These are phyloP conservation scores for Aspergillus baeticus DNA, from an alignment of 495 filamentous ascomycete species.

Conservation along the genomic window DNA sequence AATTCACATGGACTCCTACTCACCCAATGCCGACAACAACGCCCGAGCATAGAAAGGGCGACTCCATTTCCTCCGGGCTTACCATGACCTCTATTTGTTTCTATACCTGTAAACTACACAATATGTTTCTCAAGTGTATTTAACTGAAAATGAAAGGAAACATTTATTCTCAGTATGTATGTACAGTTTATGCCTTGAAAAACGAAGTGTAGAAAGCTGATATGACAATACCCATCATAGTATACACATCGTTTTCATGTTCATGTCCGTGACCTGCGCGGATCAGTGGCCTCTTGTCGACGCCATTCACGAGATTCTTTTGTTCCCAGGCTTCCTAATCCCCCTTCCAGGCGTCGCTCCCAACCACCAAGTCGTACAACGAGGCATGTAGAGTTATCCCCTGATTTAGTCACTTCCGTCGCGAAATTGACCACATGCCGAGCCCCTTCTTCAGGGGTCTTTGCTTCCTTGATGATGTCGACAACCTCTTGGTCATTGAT, in stretches of 20 bases:
- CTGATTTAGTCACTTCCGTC: constrained; percentile 76
- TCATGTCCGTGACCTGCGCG: constrained; percentile 65
- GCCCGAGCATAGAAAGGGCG: too few species aligned
- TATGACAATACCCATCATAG: neutral
- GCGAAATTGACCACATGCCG: constrained; percentile 79
- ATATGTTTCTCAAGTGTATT: too few species aligned
- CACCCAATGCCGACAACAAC: too few species aligned
- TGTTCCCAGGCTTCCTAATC: constrained; percentile 83
- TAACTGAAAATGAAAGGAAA: too few species aligned
- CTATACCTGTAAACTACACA: too few species aligned
- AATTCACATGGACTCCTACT: too few species aligned
- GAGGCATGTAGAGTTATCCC: constrained; percentile 94
- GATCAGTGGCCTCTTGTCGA: constrained; percentile 79
- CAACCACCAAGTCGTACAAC: constrained; percentile 91
- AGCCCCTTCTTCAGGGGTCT: constrained; percentile 83
- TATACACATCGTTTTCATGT: constrained; percentile 11
- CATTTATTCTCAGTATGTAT: constrained; percentile 1
- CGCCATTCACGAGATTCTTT: constrained; percentile 87
- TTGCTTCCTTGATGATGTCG: constrained; percentile 90
- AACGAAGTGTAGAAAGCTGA: neutral
- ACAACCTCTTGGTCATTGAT: constrained; percentile 90
- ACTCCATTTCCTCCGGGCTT: too few species aligned
- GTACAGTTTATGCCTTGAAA: constrained; percentile 3
- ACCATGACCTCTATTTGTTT: too few species aligned
- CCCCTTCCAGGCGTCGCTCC: constrained; percentile 88